A percentile compares a stretch with the other conserved stretches of the same genome.
These are phyloP conservation scores for Xylaria palmicola DNA, from an alignment of 495 filamentous ascomycete species.

Conservation along the genomic window DNA sequence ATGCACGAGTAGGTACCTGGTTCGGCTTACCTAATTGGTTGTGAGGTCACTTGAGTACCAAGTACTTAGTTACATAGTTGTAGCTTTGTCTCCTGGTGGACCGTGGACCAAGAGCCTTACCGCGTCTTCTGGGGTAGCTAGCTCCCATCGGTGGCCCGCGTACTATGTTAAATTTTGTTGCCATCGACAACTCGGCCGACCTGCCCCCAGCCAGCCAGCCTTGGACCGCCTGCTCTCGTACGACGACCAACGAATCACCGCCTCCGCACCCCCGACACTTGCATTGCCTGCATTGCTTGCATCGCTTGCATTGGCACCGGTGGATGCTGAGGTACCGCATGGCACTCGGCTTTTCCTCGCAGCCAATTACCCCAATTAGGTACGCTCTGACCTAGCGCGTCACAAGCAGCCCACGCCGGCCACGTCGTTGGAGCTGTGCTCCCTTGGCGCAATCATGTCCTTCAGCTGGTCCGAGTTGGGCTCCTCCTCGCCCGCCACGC, in stretches of 20 bases:
- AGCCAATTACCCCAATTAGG: too few relatives aligned
- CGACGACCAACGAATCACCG: neutral
- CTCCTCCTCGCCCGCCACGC: conserved; percentile 37
- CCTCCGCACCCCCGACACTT: neutral
- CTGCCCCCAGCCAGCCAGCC: too few relatives aligned
- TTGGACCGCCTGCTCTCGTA: too few relatives aligned
- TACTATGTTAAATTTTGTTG: conserved; percentile 8
- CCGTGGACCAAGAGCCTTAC: too few relatives aligned
- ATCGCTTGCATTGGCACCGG: neutral
- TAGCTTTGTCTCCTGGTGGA: too few relatives aligned
- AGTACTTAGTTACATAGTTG: too few relatives aligned
- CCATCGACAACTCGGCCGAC: neutral
- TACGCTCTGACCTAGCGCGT: neutral
- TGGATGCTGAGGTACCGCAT: neutral
- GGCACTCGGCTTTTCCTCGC: neutral
- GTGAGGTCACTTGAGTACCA: too few relatives aligned
- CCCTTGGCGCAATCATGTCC: conserved; percentile 27
- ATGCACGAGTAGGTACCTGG: too few relatives aligned
- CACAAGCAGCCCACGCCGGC: too few relatives aligned
- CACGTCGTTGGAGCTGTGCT: conserved; percentile 14
- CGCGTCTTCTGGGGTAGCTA: conserved; percentile 11
- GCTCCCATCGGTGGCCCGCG: neutral
- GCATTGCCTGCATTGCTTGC: too few relatives aligned
- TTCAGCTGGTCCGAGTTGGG: conserved; percentile 30
- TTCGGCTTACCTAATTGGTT: too few relatives aligned